These are phyloP conservation scores for Marasmius fiardii DNA, from an alignment of 1,284 basidiomycete genomes.

Conservation along the genomic window DNA sequence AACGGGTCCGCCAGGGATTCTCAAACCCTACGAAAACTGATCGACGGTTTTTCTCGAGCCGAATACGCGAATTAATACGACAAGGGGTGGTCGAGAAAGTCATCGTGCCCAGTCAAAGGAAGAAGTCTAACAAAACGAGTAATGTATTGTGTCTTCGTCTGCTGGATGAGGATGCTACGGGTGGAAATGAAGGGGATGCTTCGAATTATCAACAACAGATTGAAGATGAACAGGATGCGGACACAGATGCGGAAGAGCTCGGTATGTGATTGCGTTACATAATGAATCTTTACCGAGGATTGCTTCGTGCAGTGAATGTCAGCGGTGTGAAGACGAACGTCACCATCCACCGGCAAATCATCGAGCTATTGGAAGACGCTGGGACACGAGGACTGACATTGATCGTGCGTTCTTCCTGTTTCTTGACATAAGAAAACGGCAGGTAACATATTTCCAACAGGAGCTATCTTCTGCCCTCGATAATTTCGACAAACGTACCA, in stretches of 20 bases:
- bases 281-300: not conserved
- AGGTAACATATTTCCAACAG: constrained; percentile 32
- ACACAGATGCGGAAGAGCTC: constrained; percentile 22
- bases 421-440: not conserved
- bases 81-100: constrained; percentile 73
- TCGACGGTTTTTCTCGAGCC: constrained; percentile 71
- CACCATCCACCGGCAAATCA: constrained; percentile 73
- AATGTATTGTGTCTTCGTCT: constrained; percentile 63
- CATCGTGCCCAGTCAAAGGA: constrained; percentile 53
- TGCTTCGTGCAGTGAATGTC: constrained; percentile 21
- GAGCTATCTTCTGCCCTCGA: constrained; percentile 63
- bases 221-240: constrained; percentile 39
- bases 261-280: constrained; percentile 21
- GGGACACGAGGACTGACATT: constrained; percentile 68
- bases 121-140: constrained; percentile 36
- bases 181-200: constrained; percentile 23
- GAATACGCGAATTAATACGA: constrained; percentile 66
- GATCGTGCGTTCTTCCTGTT: constrained; percentile 41
- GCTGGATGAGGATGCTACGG: constrained; percentile 29
- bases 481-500: constrained; percentile 72
- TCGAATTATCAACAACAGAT: constrained; percentile 29
- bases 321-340: constrained; percentile 52
- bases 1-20: constrained; percentile 56
- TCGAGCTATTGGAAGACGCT: constrained; percentile 64
- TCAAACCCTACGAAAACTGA: constrained; percentile 67